A percentile compares a stretch with the other conserved stretches of the same genome.
Evolutionary conservation across 2,329 filamentous ascomycete genomes (phyloP).

Genomic region (Acarospora socialis): DNA sequence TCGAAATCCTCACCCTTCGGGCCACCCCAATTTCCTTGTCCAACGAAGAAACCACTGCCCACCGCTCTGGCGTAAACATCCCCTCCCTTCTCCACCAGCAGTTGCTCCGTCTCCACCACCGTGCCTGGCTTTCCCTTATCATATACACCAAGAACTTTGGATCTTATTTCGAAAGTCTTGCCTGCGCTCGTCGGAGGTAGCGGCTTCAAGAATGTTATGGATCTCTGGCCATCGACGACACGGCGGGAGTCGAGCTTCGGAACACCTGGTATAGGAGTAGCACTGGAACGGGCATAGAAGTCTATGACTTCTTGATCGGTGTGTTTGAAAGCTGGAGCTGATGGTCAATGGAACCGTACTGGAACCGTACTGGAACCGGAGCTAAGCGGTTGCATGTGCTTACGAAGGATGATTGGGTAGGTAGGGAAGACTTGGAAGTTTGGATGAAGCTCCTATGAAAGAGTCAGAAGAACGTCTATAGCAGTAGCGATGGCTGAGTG

Average conservation of each 20-base stretch:
- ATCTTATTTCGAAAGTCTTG: slow-evolving; percentile 58
- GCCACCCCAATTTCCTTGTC: slow-evolving; percentile 71
- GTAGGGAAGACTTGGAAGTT: slow-evolving; percentile 81
- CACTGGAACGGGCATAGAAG: slow-evolving; percentile 61
- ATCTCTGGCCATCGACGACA: slow-evolving; percentile 73
- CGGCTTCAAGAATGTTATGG: slow-evolving; percentile 61
- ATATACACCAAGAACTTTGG: slow-evolving; percentile 70
- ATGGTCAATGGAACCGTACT: too few species aligned
- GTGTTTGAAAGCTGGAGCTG: slow-evolving; percentile 54
- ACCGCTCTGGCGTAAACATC: slow-evolving; percentile 59
- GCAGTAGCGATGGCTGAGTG: not conserved
- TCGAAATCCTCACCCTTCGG: slow-evolving; percentile 52
- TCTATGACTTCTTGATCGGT: slow-evolving; percentile 63
- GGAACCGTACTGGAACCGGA: too few species aligned
- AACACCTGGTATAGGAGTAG: slow-evolving; percentile 55
- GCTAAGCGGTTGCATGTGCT: slow-evolving; percentile 21
- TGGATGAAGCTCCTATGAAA: slow-evolving; percentile 60
- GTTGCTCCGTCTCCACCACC: slow-evolving; percentile 65
- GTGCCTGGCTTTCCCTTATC: slow-evolving; percentile 78
- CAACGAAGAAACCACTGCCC: slow-evolving; percentile 64
- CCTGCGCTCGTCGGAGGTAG: slow-evolving; percentile 59
- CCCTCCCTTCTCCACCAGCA: slow-evolving; percentile 56
- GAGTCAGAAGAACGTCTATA: slow-evolving; percentile 4
- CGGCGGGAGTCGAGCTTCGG: slow-evolving; percentile 61
- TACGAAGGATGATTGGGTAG: slow-evolving; percentile 67